Evolutionary conservation across 2,329 filamentous ascomycete genomes (phyloP), one percentile per base, ranked within the genome.

Genomic region (Colletotrichum musae): DNA sequence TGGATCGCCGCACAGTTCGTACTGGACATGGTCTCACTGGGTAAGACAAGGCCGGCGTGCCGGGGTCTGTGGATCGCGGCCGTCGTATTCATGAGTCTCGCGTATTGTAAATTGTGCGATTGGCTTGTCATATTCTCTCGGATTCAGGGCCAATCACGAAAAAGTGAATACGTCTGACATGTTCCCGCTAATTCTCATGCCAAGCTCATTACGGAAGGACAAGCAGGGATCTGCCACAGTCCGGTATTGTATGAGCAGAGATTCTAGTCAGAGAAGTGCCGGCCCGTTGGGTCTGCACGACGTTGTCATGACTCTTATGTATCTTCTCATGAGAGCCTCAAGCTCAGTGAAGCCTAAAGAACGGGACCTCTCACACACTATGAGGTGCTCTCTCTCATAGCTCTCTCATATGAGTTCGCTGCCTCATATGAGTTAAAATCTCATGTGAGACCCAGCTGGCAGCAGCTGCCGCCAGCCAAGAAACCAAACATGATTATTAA

Each of bases 91-190:
- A 51, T 3, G 15, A 36, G 39, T 36, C 16, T 24, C 9, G 10
- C 54, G 45, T 66, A 48, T 24, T 53, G 16, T 21, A 61, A 61
- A 61, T 21, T 39, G 16, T 61, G 57, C 41, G 63, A 66, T 61
- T 66, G 26, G 63, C 32, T 2, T 7, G 4, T 4, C 15, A n/a
- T 24, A 12, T 10, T 16, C 4, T n/a, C 1, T 9, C 45, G 58
- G 50, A 60, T 60, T 60, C 1, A 2, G 1, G n/a, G 10, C 58
- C 43, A 62, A 45, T 63, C 43, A 16, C 9, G 18, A 12, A 1
- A 7, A 5, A 1, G 6, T 39, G 1, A 47, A 36, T 65, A 65
- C 62, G 56, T 13, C 32, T 36, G 32, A 36, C 32, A 36, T 10
- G 32, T 3, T 10, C 32, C 32, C 32, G 10, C 32, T 36, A 36